These are phyloP conservation scores for Leucocoprinus sp. DNA, from an alignment of 768 basidiomycete genomes.

Conservation along the genomic window DNA sequence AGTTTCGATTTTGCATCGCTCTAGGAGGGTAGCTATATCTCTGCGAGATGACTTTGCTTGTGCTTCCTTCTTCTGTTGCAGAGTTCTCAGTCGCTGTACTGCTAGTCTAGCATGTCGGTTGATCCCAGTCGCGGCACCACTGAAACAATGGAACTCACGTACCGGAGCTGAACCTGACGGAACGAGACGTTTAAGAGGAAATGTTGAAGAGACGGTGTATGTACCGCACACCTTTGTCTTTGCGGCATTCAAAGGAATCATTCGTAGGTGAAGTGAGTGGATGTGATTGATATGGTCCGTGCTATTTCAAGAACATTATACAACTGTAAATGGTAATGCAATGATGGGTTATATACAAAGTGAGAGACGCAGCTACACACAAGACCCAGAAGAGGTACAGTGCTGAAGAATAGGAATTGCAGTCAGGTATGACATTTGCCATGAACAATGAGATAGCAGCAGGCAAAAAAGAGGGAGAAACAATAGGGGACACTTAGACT, in stretches of 20 bases:
- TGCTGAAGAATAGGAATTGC: too few relatives aligned
- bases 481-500: too few relatives aligned
- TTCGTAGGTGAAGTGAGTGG: conserved; percentile 12
- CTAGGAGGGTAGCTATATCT: conserved; percentile 75
- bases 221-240: conserved; percentile 28
- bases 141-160: conserved; percentile 5
- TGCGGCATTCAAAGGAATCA: conserved; percentile 52
- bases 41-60: conserved; percentile 62
- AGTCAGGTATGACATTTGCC: too few relatives aligned
- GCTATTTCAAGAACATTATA: too few relatives aligned
- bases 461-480: too few relatives aligned
- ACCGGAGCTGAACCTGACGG: conserved; percentile 38
- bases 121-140: background rate
- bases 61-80: conserved; percentile 90
- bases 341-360: too few relatives aligned
- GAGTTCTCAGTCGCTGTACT: conserved; percentile 74
- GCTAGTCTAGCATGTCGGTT: conserved; percentile 46
- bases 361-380: too few relatives aligned
- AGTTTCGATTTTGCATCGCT: conserved; percentile 75
- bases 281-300: too few relatives aligned
- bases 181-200: background rate
- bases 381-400: too few relatives aligned
- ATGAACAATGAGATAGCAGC: too few relatives aligned
- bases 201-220: background rate
- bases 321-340: too few relatives aligned